Conservation (phyloP, 176 grass and related monocot genomes). For the Phragmites australis region DNA sequence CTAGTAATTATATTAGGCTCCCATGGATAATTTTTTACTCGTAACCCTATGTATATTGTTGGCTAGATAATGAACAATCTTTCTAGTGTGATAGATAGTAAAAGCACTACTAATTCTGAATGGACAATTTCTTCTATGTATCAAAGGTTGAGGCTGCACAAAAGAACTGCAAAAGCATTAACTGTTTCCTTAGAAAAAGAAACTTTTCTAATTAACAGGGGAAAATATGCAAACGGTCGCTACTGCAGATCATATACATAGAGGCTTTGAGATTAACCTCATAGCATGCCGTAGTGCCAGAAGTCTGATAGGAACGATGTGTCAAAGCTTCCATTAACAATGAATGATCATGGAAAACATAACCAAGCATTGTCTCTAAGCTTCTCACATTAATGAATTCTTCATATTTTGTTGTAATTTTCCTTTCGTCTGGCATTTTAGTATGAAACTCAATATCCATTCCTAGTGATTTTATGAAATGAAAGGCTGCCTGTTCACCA, state of each 20-base stretch:
- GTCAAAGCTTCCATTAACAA: slow-evolving; percentile 80
- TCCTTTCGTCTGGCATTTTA: slow-evolving; percentile 40
- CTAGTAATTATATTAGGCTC: not conserved
- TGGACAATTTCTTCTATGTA: not conserved
- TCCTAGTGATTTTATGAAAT: slow-evolving; percentile 58
- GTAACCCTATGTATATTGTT: no score
- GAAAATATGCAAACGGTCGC: not conserved
- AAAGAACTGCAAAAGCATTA: not conserved
- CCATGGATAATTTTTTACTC: not conserved
- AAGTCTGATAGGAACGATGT: slow-evolving; percentile 63
- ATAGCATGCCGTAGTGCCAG: slow-evolving; percentile 63
- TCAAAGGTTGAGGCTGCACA: not conserved
- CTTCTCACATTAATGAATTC: slow-evolving; percentile 51
- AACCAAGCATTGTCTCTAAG: slow-evolving; percentile 50
- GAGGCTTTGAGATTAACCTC: slow-evolving; percentile 49
- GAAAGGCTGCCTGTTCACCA: slow-evolving; percentile 64
- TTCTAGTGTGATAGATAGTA: not conserved
- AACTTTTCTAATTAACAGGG: not conserved
- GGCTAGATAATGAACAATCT: no score
- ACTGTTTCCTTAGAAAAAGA: not conserved
- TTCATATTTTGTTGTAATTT: slow-evolving; percentile 17
- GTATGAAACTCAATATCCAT: slow-evolving; percentile 56
- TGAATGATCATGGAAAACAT: slow-evolving; percentile 54
- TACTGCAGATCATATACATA: slow-evolving; percentile 9
- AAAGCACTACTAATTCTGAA: slow-evolving; percentile 1